Evolutionary conservation across 2,329 filamentous ascomycete genomes (phyloP).

Genomic region (Ophiostoma ips): DNA sequence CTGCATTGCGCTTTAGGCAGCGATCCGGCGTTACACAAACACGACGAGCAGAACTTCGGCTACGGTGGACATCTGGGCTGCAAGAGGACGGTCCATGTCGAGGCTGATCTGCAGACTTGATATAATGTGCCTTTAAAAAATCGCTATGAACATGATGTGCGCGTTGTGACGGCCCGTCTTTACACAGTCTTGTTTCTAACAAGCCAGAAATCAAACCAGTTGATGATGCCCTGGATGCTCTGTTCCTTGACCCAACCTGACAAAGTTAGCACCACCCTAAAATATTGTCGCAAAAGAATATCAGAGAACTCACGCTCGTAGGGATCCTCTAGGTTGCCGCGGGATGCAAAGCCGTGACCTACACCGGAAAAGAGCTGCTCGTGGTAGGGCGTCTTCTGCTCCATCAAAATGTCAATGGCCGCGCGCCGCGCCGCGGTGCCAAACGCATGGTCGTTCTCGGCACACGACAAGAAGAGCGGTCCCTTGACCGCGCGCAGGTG

Average conservation of each 20-base stretch:
- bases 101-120: conserved; percentile 20
- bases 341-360: conserved; percentile 16
- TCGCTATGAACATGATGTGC: too few relatives aligned
- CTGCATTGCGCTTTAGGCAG: too few relatives aligned
- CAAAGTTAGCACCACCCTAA: background rate
- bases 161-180: too few relatives aligned
- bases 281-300: too few relatives aligned
- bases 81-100: conserved; percentile 13
- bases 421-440: conserved; percentile 22
- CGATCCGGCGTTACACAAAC: too few relatives aligned
- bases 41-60: conserved; percentile 1
- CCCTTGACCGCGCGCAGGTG: conserved; percentile 27
- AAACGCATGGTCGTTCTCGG: conserved; percentile 32
- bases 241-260: conserved; percentile 15
- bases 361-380: conserved; percentile 49
- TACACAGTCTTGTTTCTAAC: background rate
- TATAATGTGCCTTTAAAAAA: too few relatives aligned
- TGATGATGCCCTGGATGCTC: conserved; percentile 13
- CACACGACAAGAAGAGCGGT: conserved; percentile 32
- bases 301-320: conserved; percentile 23
- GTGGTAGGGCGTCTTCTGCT: conserved; percentile 37
- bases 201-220: conserved; percentile 15
- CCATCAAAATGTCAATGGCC: conserved; percentile 29
- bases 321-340: conserved; percentile 19
- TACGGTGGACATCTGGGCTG: background rate